Percentiles rank a stretch among this genome's conserved stretches.
These are phyloP conservation scores for Telopea speciosissima DNA, from an alignment of 177 flowering plant genomes.

Conservation along the genomic window DNA sequence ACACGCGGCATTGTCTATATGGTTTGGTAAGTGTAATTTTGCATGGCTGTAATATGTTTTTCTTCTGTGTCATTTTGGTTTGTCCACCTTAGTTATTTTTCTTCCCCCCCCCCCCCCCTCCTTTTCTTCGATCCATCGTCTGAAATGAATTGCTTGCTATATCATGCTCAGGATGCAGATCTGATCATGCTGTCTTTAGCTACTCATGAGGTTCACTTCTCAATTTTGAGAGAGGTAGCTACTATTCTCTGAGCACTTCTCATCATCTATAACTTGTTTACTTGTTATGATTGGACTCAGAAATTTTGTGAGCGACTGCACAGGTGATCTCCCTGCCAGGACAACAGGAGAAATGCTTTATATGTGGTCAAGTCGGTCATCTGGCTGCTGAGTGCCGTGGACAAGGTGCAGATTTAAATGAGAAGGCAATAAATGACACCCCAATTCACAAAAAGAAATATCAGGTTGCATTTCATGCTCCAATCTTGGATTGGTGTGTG, in stretches of 20 bases:
- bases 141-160: constrained; percentile 12
- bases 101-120: background rate
- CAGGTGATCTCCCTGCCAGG: constrained; percentile 82
- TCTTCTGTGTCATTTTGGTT: background rate
- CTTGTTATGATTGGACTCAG: constrained; percentile 5
- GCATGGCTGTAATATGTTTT: background rate
- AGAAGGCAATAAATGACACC: constrained; percentile 39
- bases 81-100: background rate
- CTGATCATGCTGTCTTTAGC: constrained; percentile 92
- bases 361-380: constrained; percentile 90
- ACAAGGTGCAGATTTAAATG: constrained; percentile 22
- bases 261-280: background rate
- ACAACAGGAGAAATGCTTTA: constrained; percentile 81
- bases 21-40: constrained; percentile 60
- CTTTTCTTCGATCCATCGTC: background rate
- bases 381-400: constrained; percentile 86
- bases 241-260: background rate
- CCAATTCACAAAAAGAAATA: constrained; percentile 94
- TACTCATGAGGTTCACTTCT: constrained; percentile 95
- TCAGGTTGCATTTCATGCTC: constrained; percentile 49
- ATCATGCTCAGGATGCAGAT: constrained; percentile 80
- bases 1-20: constrained; percentile 90
- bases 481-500: background rate
- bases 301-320: constrained; percentile 10
- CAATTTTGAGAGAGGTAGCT: constrained; percentile 84